phyloP scores from a whole-genome alignment of 179 eudicot genomes.

The Beta corolliflora region DNA sequence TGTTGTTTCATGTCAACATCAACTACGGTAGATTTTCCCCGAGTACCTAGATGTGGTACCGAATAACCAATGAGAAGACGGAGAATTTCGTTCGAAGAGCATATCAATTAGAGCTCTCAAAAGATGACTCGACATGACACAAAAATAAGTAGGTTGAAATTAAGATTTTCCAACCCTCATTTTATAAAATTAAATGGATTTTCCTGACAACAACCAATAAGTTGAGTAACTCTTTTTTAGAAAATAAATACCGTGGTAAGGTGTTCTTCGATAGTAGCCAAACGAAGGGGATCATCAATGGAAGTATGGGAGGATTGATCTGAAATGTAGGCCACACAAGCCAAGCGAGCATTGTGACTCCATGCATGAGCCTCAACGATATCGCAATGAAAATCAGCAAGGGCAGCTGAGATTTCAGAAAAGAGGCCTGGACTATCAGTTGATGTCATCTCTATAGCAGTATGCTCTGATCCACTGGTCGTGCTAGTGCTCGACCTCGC shows the following conservation, averaged over 20 bases:
- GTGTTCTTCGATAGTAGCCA: slow-evolving; percentile 58
- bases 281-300: slow-evolving; percentile 45
- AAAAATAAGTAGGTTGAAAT: background rate
- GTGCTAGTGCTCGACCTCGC: background rate
- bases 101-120: slow-evolving; percentile 10
- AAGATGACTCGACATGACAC: background rate
- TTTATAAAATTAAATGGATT: background rate
- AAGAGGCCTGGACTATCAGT: slow-evolving; percentile 65
- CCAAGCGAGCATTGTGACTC: slow-evolving; percentile 69
- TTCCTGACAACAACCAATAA: too few relatives aligned
- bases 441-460: slow-evolving; percentile 68
- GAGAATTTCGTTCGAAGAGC: background rate
- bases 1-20: slow-evolving; percentile 36
- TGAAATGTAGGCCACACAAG: slow-evolving; percentile 64
- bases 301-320: slow-evolving; percentile 44
- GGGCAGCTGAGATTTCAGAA: slow-evolving; percentile 69
- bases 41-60: slow-evolving; percentile 33
- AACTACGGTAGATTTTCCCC: slow-evolving; percentile 38
- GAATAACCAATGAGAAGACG: background rate
- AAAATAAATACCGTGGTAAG: slow-evolving; percentile 42
- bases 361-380: slow-evolving; percentile 71
- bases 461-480: slow-evolving; percentile 32
- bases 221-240: too few relatives aligned
- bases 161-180: background rate
- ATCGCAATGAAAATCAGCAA: slow-evolving; percentile 62